A percentile compares a stretch with the other conserved stretches of the same genome.
phyloP scores from a whole-genome alignment of 306 rosid species.

The Acmispon strigosus region DNA sequence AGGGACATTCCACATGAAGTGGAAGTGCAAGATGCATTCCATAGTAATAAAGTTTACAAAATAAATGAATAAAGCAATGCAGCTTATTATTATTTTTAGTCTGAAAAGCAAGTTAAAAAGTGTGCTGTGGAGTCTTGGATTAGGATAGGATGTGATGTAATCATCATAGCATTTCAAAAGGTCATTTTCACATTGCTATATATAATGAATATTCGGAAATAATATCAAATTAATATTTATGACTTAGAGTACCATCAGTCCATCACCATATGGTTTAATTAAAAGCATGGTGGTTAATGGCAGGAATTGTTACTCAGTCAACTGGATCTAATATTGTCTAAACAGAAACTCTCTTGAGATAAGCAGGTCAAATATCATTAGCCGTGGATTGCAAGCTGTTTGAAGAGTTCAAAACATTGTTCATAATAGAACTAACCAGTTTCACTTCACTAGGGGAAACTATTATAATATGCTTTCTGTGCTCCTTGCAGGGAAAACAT shows the following conservation, averaged over 20 bases:
- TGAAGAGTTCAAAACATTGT: neutral
- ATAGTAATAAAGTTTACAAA: neutral
- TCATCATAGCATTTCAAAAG: neutral
- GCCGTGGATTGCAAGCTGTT: neutral
- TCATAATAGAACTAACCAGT: neutral
- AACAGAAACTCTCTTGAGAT: neutral
- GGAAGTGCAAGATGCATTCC: neutral
- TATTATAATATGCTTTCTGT: neutral
- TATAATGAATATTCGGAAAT: neutral
- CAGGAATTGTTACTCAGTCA: neutral
- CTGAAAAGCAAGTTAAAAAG: neutral
- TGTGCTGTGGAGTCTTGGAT: neutral
- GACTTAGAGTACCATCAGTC: neutral
- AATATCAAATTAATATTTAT: neutral
- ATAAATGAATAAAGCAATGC: neutral
- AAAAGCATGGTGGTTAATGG: neutral
- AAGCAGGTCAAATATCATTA: neutral
- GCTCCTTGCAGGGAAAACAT: neutral
- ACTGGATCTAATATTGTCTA: neutral
- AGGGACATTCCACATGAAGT: neutral
- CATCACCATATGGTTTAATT: neutral
- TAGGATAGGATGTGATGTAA: neutral
- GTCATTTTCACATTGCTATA: neutral
- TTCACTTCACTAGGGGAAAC: neutral
- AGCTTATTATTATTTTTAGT: neutral